phyloP scores from a whole-genome alignment of 805 yeast genomes.

The Metschnikowia arizonensis region DNA sequence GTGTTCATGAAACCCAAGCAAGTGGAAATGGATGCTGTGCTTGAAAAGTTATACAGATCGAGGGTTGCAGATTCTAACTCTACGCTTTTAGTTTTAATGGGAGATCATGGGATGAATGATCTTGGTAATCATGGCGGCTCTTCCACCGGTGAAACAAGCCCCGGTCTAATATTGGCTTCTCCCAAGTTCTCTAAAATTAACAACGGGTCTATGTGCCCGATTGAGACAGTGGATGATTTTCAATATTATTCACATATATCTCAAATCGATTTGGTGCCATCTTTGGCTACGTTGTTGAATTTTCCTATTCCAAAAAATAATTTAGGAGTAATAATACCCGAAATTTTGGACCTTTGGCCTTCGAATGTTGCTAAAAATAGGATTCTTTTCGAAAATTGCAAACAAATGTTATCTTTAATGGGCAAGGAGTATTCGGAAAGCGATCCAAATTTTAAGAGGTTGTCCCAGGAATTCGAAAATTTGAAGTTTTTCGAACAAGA shows the following conservation, averaged over 20 bases:
- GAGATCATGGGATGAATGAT: constrained; percentile 97
- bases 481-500: constrained; percentile 5
- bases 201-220: constrained; percentile 31
- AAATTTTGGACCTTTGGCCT: constrained; percentile 52
- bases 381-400: constrained; percentile 51
- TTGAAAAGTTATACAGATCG: constrained; percentile 45
- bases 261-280: constrained; percentile 74
- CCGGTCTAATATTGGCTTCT: constrained; percentile 72
- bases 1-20: constrained; percentile 79
- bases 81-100: constrained; percentile 71
- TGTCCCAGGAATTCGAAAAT: constrained; percentile 14
- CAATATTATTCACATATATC: constrained; percentile 50
- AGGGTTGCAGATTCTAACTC: constrained; percentile 19
- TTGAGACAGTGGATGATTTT: constrained; percentile 40
- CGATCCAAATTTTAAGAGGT: constrained; percentile 8
- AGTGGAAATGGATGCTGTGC: constrained; percentile 74
- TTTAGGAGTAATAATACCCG: constrained; percentile 65
- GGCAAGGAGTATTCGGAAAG: constrained; percentile 34
- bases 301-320: constrained; percentile 68
- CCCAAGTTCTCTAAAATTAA: constrained; percentile 43
- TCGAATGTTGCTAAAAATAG: constrained; percentile 26
- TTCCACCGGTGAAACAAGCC: constrained; percentile 83
- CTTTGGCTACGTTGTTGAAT: constrained; percentile 56
- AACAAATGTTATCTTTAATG: constrained; percentile 50
- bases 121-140: constrained; percentile 97